Evolutionary conservation across 139 green algal genomes (phyloP), one percentile per base, ranked within the genome.

Genomic region (Penium margaritaceum): DNA sequence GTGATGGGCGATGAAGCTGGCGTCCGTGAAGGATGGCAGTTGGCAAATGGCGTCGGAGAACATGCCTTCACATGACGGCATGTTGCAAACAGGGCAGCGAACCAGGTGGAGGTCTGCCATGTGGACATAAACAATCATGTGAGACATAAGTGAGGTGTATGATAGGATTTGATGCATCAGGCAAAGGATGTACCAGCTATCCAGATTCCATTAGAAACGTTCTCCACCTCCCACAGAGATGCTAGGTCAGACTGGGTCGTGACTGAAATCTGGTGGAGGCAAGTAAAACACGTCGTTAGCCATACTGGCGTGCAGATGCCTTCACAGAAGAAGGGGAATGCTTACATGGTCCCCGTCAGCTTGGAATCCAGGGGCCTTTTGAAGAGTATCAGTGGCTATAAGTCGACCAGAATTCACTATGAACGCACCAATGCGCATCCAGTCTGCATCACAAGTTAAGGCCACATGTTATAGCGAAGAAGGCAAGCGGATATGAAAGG

Each of bases 351-450:
- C 17, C 30, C 51, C 51, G 24, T 60, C 51, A 6, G 24, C 24
- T 24, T 60, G 51, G 17, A 60, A 60, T 29, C 51, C 51, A 60
- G 51, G 24, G 14, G 51, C 51, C 51, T 60, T 60, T 62, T 51
- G 32, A 36, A 71, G 63, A 24, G 32, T 36, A 63, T 71, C 63
- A 29, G 63, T 71, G 4, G 63, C 63, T 37, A 62, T 17, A n/a
- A 71, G 32, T 21, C 17, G 29, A 21, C 63, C 63, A 17, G 30
- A 54, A 21, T 32, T 71, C 17, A 71, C 63, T 34, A 19, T 54
- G 35, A 71, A 71, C 14, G 63, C 63, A 9, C 63, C 63, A 62
- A 71, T 71, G 21, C 63, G 55, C 63, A 71, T 71, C 63, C 63
- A 71, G 32, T 71, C 63, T 71, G 36, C 30, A 71, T 54, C 15